These are phyloP conservation scores for Areca catechu DNA, from an alignment of 176 grass and related monocot genomes.

Conservation along the genomic window DNA sequence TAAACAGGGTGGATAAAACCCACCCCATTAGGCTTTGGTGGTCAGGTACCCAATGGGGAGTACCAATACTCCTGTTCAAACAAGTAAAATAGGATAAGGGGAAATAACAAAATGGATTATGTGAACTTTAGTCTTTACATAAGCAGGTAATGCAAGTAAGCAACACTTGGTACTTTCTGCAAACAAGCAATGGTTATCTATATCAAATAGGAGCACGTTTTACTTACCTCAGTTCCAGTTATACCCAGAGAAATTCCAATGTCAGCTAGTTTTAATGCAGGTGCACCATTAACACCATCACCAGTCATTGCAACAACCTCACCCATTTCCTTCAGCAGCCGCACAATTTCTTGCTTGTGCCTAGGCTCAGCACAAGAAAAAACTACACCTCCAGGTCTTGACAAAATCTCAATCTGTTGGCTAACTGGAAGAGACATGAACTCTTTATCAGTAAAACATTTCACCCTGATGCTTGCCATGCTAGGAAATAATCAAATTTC, in stretches of 20 bases:
- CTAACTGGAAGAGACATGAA: constrained; percentile 56
- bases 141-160: too few relatives aligned
- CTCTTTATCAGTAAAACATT: constrained; percentile 79
- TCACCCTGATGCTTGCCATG: constrained; percentile 49
- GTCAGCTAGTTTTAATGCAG: constrained; percentile 85
- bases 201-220: neutral
- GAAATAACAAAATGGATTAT: too few relatives aligned
- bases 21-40: too few relatives aligned
- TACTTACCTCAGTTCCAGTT: constrained; percentile 77
- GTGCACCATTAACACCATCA: constrained; percentile 96
- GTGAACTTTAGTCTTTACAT: too few relatives aligned
- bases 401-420: constrained; percentile 45
- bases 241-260: constrained; percentile 97
- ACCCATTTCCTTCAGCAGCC: constrained; percentile 89
- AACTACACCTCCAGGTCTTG: constrained; percentile 54
- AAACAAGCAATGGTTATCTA: too few relatives aligned
- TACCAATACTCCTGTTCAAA: too few relatives aligned
- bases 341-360: constrained; percentile 96
- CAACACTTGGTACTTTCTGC: too few relatives aligned
- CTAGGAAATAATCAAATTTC: constrained; percentile 74
- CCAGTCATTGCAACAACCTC: constrained; percentile 98
- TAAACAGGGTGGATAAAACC: too few relatives aligned
- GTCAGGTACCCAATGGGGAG: too few relatives aligned
- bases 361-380: constrained; percentile 92
- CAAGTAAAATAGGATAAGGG: too few relatives aligned